These are phyloP conservation scores for Acanthamoeba divionensis DNA, from an alignment of 208 protist species.

Conservation along the genomic window DNA sequence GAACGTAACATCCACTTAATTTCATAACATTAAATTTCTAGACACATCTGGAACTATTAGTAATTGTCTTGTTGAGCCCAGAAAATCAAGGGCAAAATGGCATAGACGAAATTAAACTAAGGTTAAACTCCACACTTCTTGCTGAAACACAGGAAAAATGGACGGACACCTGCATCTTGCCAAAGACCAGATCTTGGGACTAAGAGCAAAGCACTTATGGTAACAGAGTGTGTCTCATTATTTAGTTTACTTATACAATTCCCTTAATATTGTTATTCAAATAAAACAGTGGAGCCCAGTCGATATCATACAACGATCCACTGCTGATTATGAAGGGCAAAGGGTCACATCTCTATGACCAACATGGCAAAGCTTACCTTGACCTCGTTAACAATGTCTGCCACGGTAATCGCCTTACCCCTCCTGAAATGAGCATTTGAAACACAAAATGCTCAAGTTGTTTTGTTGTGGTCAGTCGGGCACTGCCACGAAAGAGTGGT, in stretches of 20 bases:
- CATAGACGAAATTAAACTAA: no score
- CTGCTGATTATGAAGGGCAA: neutral
- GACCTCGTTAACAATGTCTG: slow-evolving; percentile 46
- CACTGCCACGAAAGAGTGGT: slow-evolving; percentile 77
- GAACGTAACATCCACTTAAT: no score
- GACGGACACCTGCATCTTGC: neutral
- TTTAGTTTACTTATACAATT: neutral
- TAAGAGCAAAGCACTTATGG: slow-evolving; percentile 1
- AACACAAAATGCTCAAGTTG: neutral
- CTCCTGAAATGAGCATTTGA: neutral
- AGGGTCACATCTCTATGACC: slow-evolving; percentile 6
- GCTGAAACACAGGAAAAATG: no score
- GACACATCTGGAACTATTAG: no score
- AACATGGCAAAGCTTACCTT: neutral
- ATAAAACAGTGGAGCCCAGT: neutral
- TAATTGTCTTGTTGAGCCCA: no score
- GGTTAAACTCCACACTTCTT: no score
- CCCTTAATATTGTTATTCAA: neutral
- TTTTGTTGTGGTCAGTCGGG: slow-evolving; percentile 51
- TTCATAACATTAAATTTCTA: no score
- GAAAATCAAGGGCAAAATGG: no score
- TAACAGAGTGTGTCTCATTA: neutral
- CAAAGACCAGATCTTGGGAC: neutral
- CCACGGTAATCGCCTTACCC: neutral
- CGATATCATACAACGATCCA: neutral